phyloP scores from a whole-genome alignment of 495 filamentous ascomycete species.

The Xanthoparmelia taractica region DNA sequence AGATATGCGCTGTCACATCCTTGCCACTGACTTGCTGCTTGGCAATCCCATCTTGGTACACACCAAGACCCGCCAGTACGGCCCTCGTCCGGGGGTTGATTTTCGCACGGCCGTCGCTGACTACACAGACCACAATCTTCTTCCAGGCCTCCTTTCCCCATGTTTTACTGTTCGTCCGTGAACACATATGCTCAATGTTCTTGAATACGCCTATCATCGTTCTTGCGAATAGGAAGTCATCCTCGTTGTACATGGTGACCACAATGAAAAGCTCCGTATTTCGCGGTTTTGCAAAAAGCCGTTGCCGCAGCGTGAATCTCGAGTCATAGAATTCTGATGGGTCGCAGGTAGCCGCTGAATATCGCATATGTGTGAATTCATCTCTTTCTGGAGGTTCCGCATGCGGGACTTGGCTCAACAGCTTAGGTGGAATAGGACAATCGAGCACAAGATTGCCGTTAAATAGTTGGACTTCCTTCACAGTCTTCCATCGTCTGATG shows the following conservation, averaged over 20 bases:
- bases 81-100: conserved; percentile 90
- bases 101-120: conserved; percentile 96
- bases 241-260: conserved; percentile 99
- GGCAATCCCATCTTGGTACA: conserved; percentile 97
- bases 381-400: conserved; percentile 74
- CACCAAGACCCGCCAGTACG: conserved; percentile 84
- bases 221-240: conserved; percentile 90
- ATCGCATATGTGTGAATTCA: conserved; percentile 98
- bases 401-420: conserved; percentile 79
- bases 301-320: conserved; percentile 89
- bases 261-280: conserved; percentile 97
- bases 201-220: conserved; percentile 98
- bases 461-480: conserved; percentile 95
- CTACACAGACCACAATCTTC: conserved; percentile 97
- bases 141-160: conserved; percentile 99
- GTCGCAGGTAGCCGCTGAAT: conserved; percentile 94
- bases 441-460: conserved; percentile 96
- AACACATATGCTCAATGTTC: conserved; percentile 97
- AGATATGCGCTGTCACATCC: conserved; percentile 96
- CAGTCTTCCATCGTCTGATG: conserved; percentile 92
- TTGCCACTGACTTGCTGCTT: conserved; percentile 97
- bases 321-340: conserved; percentile 78
- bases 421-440: conserved; percentile 85
- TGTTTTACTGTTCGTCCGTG: conserved; percentile 79
- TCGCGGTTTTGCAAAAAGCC: conserved; percentile 84